These are phyloP conservation scores for Triticum turgidum DNA, from an alignment of 176 grass and related monocot genomes.

Conservation along the genomic window DNA sequence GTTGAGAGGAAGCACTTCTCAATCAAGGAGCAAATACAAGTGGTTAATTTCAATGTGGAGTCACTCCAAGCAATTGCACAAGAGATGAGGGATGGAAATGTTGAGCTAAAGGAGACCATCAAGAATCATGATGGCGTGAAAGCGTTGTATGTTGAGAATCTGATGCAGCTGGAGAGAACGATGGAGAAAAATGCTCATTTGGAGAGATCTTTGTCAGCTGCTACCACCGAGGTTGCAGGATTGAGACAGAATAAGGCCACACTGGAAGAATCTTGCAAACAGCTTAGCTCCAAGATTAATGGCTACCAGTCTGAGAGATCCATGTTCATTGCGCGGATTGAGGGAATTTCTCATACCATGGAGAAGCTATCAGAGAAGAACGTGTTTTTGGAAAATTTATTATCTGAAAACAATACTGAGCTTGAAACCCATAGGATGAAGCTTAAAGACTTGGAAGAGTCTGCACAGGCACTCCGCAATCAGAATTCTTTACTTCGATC, in stretches of 20 bases:
- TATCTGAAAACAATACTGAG: conserved; percentile 65
- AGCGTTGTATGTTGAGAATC: conserved; percentile 60
- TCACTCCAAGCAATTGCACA: conserved; percentile 71
- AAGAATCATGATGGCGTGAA: conserved; percentile 64
- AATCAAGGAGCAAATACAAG: conserved; percentile 72
- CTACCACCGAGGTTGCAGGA: conserved; percentile 61
- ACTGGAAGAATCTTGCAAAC: conserved; percentile 62
- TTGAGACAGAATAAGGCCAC: conserved; percentile 45
- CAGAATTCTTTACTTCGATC: conserved; percentile 66
- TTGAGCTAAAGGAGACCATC: conserved; percentile 82
- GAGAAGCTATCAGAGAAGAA: conserved; percentile 76
- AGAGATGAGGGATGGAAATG: conserved; percentile 74
- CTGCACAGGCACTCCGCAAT: conserved; percentile 46
- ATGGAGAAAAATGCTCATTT: conserved; percentile 72
- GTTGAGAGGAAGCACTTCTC: conserved; percentile 60
- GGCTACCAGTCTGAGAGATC: conserved; percentile 51
- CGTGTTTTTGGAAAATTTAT: conserved; percentile 72
- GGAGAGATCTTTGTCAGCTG: conserved; percentile 62
- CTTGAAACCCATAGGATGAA: conserved; percentile 67
- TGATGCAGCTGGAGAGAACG: conserved; percentile 69
- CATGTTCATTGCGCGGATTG: conserved; percentile 64
- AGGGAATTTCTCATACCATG: conserved; percentile 68
- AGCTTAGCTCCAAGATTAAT: conserved; percentile 59
- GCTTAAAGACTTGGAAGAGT: conserved; percentile 59
- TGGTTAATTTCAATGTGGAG: conserved; percentile 71